These are phyloP conservation scores for Lepiota subincarnata DNA, from an alignment of 768 basidiomycete genomes.

Conservation along the genomic window DNA sequence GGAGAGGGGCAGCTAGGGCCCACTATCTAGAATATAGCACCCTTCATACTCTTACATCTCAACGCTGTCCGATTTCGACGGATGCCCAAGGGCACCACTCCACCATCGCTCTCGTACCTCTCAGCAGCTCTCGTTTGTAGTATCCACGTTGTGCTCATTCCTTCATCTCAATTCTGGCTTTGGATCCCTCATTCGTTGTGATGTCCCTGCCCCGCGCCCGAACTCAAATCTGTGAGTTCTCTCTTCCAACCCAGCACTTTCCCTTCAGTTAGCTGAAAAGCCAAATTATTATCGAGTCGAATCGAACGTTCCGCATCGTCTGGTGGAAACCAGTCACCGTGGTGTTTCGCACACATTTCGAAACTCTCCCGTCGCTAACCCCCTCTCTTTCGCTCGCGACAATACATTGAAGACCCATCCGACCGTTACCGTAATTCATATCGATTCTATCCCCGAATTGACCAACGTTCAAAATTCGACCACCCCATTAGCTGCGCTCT, in stretches of 20 bases:
- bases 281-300: conserved; percentile 16
- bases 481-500: no score
- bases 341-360: no score
- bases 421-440: conserved; percentile 3
- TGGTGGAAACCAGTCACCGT: no score
- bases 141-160: not conserved
- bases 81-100: no score
- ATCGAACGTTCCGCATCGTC: conserved; percentile 21
- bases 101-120: no score
- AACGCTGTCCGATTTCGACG: no score
- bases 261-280: not conserved
- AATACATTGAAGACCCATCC: not conserved
- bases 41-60: no score
- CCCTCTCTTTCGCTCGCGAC: conserved; percentile 6
- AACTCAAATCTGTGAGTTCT: conserved; percentile 78
- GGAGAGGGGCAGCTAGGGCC: no score
- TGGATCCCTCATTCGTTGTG: conserved; percentile 82
- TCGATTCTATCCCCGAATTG: conserved; percentile 14
- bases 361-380: not conserved
- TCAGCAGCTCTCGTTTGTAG: conserved; percentile 9
- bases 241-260: conserved; percentile 18
- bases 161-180: conserved; percentile 36
- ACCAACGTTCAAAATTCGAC: conserved; percentile 23
- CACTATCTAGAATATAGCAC: no score
- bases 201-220: conserved; percentile 80